Percentiles rank a stretch among this genome's conserved stretches.
These are phyloP conservation scores for Colletotrichum navitas DNA, from an alignment of 2,329 filamentous ascomycete species.

Conservation along the genomic window DNA sequence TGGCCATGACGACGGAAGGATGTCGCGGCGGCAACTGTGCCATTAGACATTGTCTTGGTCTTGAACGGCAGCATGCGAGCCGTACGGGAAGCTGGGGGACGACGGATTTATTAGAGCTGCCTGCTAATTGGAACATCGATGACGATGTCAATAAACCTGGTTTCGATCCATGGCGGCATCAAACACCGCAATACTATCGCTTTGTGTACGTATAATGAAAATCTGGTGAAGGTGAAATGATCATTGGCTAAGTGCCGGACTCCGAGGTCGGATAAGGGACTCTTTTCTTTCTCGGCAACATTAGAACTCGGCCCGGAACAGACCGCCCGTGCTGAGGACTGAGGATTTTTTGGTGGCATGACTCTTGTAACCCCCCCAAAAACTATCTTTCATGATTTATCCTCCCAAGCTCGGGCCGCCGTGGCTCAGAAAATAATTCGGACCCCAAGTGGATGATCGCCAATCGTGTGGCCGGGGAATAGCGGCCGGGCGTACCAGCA, in stretches of 20 bases:
- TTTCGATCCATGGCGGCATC: not conserved
- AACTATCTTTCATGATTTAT: slow-evolving; percentile 8
- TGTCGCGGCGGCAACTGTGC: not conserved
- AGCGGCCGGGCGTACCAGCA: slow-evolving; percentile 24
- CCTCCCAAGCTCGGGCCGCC: not conserved
- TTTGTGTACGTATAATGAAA: not conserved
- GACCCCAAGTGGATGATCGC: slow-evolving; percentile 13
- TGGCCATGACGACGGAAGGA: not conserved
- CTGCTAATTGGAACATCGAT: slow-evolving; percentile 4
- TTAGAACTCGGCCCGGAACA: not conserved
- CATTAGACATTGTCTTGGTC: not conserved
- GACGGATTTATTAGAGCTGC: slow-evolving; percentile 31
- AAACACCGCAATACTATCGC: not conserved
- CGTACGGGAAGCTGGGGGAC: not conserved
- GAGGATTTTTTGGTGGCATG: slow-evolving; percentile 2
- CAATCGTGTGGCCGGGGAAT: slow-evolving; percentile 26
- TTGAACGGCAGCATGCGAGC: slow-evolving; percentile 4
- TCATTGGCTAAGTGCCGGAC: slow-evolving; percentile 4
- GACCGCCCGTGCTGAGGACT: not conserved
- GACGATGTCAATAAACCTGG: slow-evolving; percentile 11
- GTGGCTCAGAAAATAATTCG: slow-evolving; percentile 3
- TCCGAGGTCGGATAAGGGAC: not conserved
- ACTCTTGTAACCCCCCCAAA: not conserved
- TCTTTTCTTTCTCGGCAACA: not conserved
- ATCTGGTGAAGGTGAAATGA: not conserved